These are phyloP conservation scores for Mallotus nudiflorus DNA, from an alignment of 345 rosid species.

Conservation along the genomic window DNA sequence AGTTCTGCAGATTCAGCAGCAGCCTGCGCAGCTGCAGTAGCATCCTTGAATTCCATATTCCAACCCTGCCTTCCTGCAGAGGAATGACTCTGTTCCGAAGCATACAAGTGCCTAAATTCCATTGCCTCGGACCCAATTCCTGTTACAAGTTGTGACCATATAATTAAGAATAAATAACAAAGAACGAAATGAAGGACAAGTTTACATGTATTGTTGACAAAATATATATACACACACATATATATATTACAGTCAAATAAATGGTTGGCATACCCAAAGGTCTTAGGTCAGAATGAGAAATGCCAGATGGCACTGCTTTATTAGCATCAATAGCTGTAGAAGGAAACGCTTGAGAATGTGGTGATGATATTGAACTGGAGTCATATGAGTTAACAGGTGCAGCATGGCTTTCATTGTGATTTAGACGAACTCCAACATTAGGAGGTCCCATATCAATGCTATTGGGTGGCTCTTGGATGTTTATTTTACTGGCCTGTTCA, in stretches of 20 bases:
- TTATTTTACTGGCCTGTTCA: conserved; percentile 20
- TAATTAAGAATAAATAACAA: conserved; percentile 6
- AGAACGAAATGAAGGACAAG: background rate
- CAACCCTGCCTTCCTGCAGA: conserved; percentile 40
- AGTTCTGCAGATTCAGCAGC: conserved; percentile 98
- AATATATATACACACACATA: no score
- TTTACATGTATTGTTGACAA: background rate
- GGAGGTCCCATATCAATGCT: conserved; percentile 28
- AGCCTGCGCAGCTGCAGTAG: conserved; percentile 84
- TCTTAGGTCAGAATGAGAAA: conserved; percentile 33
- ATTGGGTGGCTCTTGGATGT: conserved; percentile 7
- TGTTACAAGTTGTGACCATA: conserved; percentile 32
- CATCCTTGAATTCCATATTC: conserved; percentile 79
- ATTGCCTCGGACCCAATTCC: conserved; percentile 42
- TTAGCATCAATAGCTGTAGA: conserved; percentile 23
- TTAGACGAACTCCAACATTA: conserved; percentile 28
- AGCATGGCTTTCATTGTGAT: conserved; percentile 36
- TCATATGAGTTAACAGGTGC: conserved; percentile 26
- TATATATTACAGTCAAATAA: conserved; percentile 2
- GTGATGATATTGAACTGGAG: conserved; percentile 36
- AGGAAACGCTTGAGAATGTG: conserved; percentile 32
- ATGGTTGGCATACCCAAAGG: conserved; percentile 39
- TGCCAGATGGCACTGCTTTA: conserved; percentile 20
- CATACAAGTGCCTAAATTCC: conserved; percentile 43
- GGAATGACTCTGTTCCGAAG: conserved; percentile 30